A percentile compares a stretch with the other conserved stretches of the same genome.
phyloP scores from a whole-genome alignment of 2,329 filamentous ascomycete species.

The Ophiostoma triangulosporum region DNA sequence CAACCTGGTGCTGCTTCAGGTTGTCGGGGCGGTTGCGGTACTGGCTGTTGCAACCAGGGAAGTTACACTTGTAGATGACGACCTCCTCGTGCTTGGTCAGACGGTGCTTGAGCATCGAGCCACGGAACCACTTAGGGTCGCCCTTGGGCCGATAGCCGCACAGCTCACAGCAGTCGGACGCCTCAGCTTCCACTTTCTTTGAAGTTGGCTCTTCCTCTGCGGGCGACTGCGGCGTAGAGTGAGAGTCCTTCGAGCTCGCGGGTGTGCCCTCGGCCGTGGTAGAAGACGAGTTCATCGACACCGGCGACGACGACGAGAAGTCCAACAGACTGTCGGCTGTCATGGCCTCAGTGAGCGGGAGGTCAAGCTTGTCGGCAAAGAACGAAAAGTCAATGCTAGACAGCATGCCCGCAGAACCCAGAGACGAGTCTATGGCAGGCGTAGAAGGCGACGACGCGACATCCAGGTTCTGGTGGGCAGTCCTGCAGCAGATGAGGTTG shows the following conservation, averaged over 20 bases:
- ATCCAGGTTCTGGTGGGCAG: conserved; percentile 1
- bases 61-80: conserved; percentile 39
- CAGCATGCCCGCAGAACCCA: background rate
- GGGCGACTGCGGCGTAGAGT: background rate
- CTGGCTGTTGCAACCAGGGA: conserved; percentile 38
- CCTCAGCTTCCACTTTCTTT: conserved; percentile 20
- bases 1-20: conserved; percentile 40
- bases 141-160: conserved; percentile 44
- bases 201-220: background rate
- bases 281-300: background rate
- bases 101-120: conserved; percentile 45
- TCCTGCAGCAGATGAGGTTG: conserved; percentile 8
- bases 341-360: background rate
- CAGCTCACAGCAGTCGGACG: conserved; percentile 33
- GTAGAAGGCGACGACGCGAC: background rate
- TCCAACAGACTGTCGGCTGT: background rate
- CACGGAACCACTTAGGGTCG: conserved; percentile 43
- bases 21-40: conserved; percentile 45
- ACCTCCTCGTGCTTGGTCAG: conserved; percentile 39
- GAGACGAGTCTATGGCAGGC: background rate
- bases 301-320: background rate
- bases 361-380: background rate
- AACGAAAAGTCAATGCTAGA: background rate
- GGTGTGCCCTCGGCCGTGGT: background rate
- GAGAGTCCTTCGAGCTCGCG: background rate